Percentiles rank a stretch among this genome's conserved stretches.
phyloP scores from a whole-genome alignment of 2,329 filamentous ascomycete species.

The Fusarium chaquense region DNA sequence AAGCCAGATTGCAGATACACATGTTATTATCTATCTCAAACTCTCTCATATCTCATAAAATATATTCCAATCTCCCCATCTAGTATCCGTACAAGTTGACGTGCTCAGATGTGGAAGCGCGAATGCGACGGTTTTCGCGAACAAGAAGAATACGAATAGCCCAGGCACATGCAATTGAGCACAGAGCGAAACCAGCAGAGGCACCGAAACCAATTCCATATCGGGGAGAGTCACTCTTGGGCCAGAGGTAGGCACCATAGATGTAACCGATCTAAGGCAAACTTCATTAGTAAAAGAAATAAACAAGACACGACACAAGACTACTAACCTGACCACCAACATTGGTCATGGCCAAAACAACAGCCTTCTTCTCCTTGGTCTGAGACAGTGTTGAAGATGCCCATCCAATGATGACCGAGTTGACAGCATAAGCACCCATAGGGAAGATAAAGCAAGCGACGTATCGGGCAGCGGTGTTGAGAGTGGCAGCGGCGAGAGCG shows the following conservation, averaged over 20 bases:
- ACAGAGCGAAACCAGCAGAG: slow-evolving; percentile 57
- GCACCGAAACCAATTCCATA: slow-evolving; percentile 60
- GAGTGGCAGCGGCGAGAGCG: slow-evolving; percentile 53
- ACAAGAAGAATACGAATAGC: slow-evolving; percentile 56
- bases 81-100: slow-evolving; percentile 56
- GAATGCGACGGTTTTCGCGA: slow-evolving; percentile 57
- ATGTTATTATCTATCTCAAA: neutral
- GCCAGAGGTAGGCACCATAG: slow-evolving; percentile 65
- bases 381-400: slow-evolving; percentile 58
- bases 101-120: slow-evolving; percentile 49
- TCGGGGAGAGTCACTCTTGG: slow-evolving; percentile 57
- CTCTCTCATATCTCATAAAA: neutral
- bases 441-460: slow-evolving; percentile 58
- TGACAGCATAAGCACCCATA: slow-evolving; percentile 59
- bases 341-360: slow-evolving; percentile 62
- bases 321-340: slow-evolving; percentile 55
- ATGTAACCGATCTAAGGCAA: slow-evolving; percentile 56
- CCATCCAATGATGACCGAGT: slow-evolving; percentile 62
- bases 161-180: slow-evolving; percentile 57
- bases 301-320: accelerated
- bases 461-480: slow-evolving; percentile 57
- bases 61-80: neutral
- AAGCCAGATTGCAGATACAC: too few species aligned
- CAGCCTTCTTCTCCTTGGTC: slow-evolving; percentile 63
- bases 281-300: neutral